Percentiles rank a stretch among this genome's conserved stretches.
Evolutionary conservation across 2,329 filamentous ascomycete genomes (phyloP).

Genomic region (Akanthomyces lecanii): DNA sequence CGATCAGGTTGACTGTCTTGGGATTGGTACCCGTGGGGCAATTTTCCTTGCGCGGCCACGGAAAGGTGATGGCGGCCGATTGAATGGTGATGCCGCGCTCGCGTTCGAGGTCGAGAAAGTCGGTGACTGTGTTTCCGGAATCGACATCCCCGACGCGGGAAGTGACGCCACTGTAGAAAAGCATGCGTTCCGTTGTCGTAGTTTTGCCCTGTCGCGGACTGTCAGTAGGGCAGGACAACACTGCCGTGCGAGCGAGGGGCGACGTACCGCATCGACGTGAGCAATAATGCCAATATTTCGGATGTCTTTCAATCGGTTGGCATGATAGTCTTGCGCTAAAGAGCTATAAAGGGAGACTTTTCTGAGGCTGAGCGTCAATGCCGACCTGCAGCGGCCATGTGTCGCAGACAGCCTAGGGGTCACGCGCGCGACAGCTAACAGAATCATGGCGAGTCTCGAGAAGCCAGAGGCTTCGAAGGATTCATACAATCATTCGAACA

Average conservation of each 20-base stretch:
- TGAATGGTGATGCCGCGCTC: constrained; percentile 95
- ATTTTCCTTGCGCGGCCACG: constrained; percentile 68
- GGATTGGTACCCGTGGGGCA: constrained; percentile 36
- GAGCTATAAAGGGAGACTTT: constrained; percentile 16
- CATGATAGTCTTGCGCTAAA: constrained; percentile 16
- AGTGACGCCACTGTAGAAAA: constrained; percentile 91
- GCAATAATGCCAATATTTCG: constrained; percentile 98
- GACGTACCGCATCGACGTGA: constrained; percentile 81
- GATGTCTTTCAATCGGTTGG: constrained; percentile 47
- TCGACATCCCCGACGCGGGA: constrained; percentile 91
- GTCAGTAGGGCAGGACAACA: not conserved
- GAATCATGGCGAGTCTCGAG: not conserved
- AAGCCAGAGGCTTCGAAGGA: constrained; percentile 10
- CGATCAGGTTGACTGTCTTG: constrained; percentile 85
- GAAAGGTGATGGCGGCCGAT: constrained; percentile 91
- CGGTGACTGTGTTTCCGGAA: constrained; percentile 92
- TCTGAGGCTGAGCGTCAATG: not conserved
- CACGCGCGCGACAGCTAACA: not conserved
- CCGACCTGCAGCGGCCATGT: not conserved
- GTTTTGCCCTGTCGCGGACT: constrained; percentile 68
- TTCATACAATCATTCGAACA: not conserved
- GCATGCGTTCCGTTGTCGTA: constrained; percentile 97
- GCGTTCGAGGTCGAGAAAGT: constrained; percentile 90
- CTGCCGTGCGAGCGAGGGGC: not conserved
- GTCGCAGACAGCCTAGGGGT: not conserved